phyloP scores from a whole-genome alignment of 2,329 filamentous ascomycete genomes.

The Arachnopeziza araneosa region DNA sequence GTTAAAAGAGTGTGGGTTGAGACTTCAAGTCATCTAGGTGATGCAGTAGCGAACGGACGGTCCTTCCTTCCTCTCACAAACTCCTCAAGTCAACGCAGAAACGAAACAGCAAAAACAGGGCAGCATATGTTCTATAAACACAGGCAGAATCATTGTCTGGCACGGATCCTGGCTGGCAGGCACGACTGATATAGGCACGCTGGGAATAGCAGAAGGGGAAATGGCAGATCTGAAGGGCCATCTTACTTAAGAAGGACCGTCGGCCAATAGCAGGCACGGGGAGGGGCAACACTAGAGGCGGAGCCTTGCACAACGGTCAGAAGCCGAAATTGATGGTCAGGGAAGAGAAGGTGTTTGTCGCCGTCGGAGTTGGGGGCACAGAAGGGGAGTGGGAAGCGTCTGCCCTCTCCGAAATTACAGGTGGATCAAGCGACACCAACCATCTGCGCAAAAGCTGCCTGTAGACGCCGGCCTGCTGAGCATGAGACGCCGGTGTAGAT shows the following conservation, averaged over 20 bases:
- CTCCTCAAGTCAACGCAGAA: neutral
- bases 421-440: neutral
- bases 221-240: neutral
- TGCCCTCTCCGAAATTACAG: neutral
- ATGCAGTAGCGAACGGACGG: neutral
- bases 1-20: neutral
- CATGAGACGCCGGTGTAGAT: neutral
- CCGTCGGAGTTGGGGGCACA: neutral
- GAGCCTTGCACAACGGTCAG: neutral
- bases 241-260: neutral
- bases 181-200: neutral
- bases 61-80: neutral
- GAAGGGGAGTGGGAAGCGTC: neutral
- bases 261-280: neutral
- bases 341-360: neutral
- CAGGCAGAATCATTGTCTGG: neutral
- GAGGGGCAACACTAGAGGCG: too few species aligned
- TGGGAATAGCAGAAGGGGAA: neutral
- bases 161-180: neutral
- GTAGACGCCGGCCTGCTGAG: neutral
- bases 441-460: neutral
- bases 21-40: neutral
- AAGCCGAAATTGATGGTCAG: neutral
- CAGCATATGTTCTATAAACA: neutral
- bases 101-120: neutral